These are phyloP conservation scores for Diplocarpon mali DNA, from an alignment of 2,329 filamentous ascomycete species.

Conservation along the genomic window DNA sequence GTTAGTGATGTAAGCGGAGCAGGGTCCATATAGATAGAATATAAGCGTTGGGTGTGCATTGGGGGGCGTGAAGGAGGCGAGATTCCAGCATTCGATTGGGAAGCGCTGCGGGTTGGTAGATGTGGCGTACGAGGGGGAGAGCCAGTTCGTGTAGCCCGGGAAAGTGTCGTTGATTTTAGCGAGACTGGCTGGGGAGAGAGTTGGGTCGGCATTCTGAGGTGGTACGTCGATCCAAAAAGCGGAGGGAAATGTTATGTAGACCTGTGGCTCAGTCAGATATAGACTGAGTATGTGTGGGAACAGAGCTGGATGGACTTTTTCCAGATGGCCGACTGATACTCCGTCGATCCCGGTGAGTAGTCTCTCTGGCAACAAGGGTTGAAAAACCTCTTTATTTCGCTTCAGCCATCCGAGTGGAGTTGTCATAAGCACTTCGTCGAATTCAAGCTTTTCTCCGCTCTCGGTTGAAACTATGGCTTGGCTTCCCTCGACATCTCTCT, in stretches of 20 bases:
- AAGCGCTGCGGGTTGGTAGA: conserved; percentile 40
- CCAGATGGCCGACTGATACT: conserved; percentile 32
- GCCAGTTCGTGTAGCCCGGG: conserved; percentile 47
- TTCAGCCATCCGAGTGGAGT: conserved; percentile 40
- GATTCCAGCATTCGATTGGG: conserved; percentile 52
- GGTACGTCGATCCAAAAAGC: conserved; percentile 43
- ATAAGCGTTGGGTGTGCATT: conserved; percentile 53
- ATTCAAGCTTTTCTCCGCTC: conserved; percentile 14
- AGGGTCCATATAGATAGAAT: conserved; percentile 47
- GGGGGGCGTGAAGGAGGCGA: conserved; percentile 42
- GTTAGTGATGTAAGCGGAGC: conserved; percentile 27
- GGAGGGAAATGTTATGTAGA: conserved; percentile 43
- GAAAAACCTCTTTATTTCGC: conserved; percentile 31
- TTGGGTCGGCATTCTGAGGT: neutral
- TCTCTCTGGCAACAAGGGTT: conserved; percentile 32
- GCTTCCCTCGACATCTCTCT: conserved; percentile 1
- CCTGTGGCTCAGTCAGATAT: conserved; percentile 9
- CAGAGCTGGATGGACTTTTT: conserved; percentile 33
- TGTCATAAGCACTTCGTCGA: conserved; percentile 38
- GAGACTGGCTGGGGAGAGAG: conserved; percentile 1
- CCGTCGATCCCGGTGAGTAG: conserved; percentile 35
- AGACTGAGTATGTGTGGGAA: neutral
- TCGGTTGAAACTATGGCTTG: conserved; percentile 14
- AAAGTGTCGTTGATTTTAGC: conserved; percentile 11
- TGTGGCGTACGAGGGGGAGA: conserved; percentile 43